Conservation (phyloP, 331 rosid genomes). For the Prunus yedoensis region DNA sequence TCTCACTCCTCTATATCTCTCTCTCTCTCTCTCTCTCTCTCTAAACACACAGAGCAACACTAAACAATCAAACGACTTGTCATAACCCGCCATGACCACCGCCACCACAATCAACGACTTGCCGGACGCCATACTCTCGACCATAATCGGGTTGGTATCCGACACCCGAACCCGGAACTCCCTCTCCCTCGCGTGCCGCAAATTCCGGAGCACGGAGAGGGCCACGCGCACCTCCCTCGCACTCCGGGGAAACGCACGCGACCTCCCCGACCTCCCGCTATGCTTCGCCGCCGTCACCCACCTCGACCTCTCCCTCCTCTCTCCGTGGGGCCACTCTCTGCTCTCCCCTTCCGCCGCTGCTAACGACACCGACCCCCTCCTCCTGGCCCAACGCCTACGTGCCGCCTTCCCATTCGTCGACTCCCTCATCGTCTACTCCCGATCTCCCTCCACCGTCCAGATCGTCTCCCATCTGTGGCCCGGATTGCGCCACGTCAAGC, state of each 20-base stretch:
- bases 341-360: conserved; percentile 40
- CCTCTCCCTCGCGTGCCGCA: conserved; percentile 53
- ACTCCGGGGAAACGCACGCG: conserved; percentile 89
- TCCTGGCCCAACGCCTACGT: conserved; percentile 59
- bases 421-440: conserved; percentile 67
- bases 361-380: conserved; percentile 32
- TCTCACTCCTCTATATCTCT: background rate
- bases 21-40: background rate
- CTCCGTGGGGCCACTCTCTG: conserved; percentile 97
- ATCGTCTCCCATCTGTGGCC: conserved; percentile 62
- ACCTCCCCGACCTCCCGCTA: conserved; percentile 60
- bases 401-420: conserved; percentile 67
- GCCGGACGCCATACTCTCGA: conserved; percentile 64
- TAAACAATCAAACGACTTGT: too few species aligned
- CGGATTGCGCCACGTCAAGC: conserved; percentile 60
- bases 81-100: background rate
- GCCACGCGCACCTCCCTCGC: conserved; percentile 72
- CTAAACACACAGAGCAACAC: background rate
- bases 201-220: conserved; percentile 53
- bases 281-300: conserved; percentile 54
- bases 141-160: conserved; percentile 45
- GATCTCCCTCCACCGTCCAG: conserved; percentile 57
- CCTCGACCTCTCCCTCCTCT: conserved; percentile 79
- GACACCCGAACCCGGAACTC: conserved; percentile 77
- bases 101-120: conserved; percentile 42